phyloP scores from a whole-genome alignment of 1,139 yeast genomes.

The Candida sp. region DNA sequence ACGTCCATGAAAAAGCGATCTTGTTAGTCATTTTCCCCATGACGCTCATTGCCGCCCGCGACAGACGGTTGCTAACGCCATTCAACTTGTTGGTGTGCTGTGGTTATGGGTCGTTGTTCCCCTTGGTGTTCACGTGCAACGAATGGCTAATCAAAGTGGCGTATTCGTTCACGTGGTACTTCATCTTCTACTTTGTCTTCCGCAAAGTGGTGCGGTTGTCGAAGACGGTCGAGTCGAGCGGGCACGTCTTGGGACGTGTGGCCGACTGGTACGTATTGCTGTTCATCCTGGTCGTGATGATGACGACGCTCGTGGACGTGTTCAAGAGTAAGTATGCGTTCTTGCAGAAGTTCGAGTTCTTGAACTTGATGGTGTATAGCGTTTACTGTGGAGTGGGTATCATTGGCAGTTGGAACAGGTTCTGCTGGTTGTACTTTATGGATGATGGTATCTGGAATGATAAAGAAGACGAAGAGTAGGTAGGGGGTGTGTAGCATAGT shows the following conservation, averaged over 20 bases:
- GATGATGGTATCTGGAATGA: constrained; percentile 57
- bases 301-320: constrained; percentile 59
- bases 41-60: constrained; percentile 58
- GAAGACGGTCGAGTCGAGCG: constrained; percentile 32
- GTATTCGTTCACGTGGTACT: constrained; percentile 89
- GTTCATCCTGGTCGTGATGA: constrained; percentile 64
- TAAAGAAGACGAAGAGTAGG: neutral
- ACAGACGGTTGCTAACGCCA: constrained; percentile 71
- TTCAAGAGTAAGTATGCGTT: constrained; percentile 55
- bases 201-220: constrained; percentile 55
- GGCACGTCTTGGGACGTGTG: constrained; percentile 64
- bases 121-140: constrained; percentile 80
- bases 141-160: constrained; percentile 78
- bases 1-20: constrained; percentile 97
- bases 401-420: constrained; percentile 86
- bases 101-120: constrained; percentile 89
- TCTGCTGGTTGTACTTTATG: constrained; percentile 86
- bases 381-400: constrained; percentile 89
- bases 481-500: no score
- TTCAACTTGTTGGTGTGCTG: constrained; percentile 72
- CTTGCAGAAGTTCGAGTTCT: constrained; percentile 64
- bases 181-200: constrained; percentile 74
- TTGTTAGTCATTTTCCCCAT: constrained; percentile 90
- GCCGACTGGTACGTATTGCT: constrained; percentile 72
- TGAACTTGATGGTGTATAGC: constrained; percentile 81